These are phyloP conservation scores for Arthroderma uncinatum DNA, from an alignment of 2,329 filamentous ascomycete genomes.

Conservation along the genomic window DNA sequence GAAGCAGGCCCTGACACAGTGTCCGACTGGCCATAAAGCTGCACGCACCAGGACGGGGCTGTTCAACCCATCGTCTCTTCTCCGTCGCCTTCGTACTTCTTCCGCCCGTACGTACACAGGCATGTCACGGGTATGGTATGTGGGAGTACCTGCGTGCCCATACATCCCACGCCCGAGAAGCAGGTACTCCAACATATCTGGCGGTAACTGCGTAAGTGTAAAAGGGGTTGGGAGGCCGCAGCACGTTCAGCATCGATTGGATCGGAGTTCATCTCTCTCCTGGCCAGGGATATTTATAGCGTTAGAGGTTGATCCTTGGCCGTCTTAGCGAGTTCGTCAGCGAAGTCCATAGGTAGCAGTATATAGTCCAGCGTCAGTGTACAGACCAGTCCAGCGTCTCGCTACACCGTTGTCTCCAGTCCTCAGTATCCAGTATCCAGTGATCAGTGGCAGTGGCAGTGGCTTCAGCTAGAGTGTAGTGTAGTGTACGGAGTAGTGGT, in stretches of 20 bases:
- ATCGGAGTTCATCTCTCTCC: neutral
- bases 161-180: neutral
- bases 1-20: neutral
- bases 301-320: too few species aligned
- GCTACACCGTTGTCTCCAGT: too few species aligned
- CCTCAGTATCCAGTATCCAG: too few species aligned
- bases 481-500: too few species aligned
- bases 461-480: too few species aligned
- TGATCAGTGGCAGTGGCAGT: too few species aligned
- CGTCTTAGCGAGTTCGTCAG: too few species aligned
- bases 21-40: neutral
- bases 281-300: neutral
- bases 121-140: neutral
- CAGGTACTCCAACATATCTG: neutral
- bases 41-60: too few species aligned
- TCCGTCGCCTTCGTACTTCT: neutral
- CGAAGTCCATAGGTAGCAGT: too few species aligned
- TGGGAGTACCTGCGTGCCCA: neutral
- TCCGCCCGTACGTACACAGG: neutral
- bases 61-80: too few species aligned
- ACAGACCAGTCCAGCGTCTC: too few species aligned
- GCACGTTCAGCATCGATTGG: neutral
- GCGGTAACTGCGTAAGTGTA: neutral
- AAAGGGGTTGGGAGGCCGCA: neutral
- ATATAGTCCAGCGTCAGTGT: too few species aligned